phyloP scores from a whole-genome alignment of 2,329 filamentous ascomycete species.

The Aurifilum marmelostoma region DNA sequence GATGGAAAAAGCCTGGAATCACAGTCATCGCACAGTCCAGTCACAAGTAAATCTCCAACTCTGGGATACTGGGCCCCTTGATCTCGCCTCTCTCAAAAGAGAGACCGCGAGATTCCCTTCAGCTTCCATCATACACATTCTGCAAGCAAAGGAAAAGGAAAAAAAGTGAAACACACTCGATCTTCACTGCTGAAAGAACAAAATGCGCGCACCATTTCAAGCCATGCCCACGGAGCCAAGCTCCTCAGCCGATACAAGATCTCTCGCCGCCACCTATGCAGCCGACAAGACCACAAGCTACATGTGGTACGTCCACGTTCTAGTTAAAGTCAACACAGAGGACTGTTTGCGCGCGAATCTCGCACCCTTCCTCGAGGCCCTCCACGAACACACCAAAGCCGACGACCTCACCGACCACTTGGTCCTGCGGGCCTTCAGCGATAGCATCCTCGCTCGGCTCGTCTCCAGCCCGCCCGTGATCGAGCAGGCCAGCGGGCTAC shows the following conservation, averaged over 20 bases:
- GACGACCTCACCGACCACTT: constrained; percentile 25
- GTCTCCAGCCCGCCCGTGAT: constrained; percentile 18
- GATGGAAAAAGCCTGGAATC: background rate
- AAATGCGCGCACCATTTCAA: background rate
- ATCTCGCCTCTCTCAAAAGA: background rate
- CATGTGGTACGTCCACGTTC: constrained; percentile 28
- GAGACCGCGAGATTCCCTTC: background rate
- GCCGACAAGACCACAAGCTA: constrained; percentile 18
- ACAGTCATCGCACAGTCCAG: background rate
- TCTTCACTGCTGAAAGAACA: too few species aligned
- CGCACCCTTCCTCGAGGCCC: constrained; percentile 1
- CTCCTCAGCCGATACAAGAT: background rate
- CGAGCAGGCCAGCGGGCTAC: constrained; percentile 17
- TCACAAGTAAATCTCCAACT: background rate
- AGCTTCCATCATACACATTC: background rate
- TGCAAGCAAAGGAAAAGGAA: background rate
- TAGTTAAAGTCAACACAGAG: constrained; percentile 21
- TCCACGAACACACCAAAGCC: constrained; percentile 12
- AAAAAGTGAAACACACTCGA: too few species aligned
- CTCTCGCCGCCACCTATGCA: background rate
- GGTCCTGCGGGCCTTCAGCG: constrained; percentile 13
- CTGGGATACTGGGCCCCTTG: background rate
- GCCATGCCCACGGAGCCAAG: background rate
- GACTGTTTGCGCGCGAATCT: constrained; percentile 20
- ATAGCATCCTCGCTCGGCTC: constrained; percentile 13